Evolutionary conservation across 129 eudicot genomes (phyloP), one percentile per base, ranked within the genome.

Genomic region (Artemisia argyi): DNA sequence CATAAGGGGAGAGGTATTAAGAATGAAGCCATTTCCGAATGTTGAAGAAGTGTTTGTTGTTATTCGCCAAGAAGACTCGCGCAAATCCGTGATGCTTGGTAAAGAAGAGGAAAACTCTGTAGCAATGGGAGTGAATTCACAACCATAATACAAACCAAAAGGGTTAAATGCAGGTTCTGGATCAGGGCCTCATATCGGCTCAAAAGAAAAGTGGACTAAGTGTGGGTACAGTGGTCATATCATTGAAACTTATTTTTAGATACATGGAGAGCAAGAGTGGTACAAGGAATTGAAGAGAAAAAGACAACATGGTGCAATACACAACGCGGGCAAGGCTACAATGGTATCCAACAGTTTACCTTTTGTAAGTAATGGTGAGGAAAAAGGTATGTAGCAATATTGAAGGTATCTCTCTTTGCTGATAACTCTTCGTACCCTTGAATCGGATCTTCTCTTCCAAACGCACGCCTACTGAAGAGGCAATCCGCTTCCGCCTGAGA

Each of bases 41-140:
- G 54, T 50, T 11, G 2, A 11, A 50, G 54, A 50, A n/a, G 54
- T 2, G n/a, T 50, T 50, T 50, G n/a, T 5, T 50, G 54, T n/a
- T 50, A n/a, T 50, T 50, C 54, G 54, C 13, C 54, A 50, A 50
- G 54, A 50, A 50, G 54, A 50, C n/a, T 50, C 54, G n/a, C 54
- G 54, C n/a, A 50, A 50, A 12, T 13, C 16, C n/a, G 54, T 50
- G 3, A 50, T 12, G 54, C 54, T 50, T 50, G 54, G 54, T 50
- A 50, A n/a, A 50, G 54, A 50, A 50, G 16, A n/a, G n/a, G 54
- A 50, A 50, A 50, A 11, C n/a, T 50, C 54, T 3, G 3, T 11
- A 9, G 54, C n/a, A 50, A 50, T 50, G n/a, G 54, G 16, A 50
- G n/a, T n/a, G n/a, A 50, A 12, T 13, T 50, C 14, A 11, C 54